phyloP scores from a whole-genome alignment of 75 land plant genomes.

The Sequoiadendron giganteum region DNA sequence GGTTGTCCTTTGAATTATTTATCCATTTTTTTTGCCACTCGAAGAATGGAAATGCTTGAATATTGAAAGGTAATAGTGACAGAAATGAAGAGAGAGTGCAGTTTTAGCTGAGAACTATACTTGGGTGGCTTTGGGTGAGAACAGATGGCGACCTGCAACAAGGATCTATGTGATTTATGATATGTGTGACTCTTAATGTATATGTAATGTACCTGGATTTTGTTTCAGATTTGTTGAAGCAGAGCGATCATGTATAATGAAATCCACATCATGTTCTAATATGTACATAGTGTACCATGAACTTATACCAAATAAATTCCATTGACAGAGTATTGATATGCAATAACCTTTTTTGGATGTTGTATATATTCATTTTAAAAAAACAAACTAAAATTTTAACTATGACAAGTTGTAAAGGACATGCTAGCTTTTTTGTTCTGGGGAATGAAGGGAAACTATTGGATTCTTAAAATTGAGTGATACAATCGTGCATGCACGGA shows the following conservation, averaged over 20 bases:
- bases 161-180: background rate
- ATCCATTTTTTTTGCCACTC: background rate
- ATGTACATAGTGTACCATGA: background rate
- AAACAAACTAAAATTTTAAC: too few relatives aligned
- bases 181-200: too few relatives aligned
- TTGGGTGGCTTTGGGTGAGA: background rate
- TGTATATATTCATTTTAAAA: too few relatives aligned
- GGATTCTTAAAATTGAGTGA: too few relatives aligned
- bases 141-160: background rate
- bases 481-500: too few relatives aligned
- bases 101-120: background rate
- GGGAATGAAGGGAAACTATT: too few relatives aligned
- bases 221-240: background rate
- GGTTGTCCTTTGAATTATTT: background rate
- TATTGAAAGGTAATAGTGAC: background rate
- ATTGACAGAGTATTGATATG: too few relatives aligned
- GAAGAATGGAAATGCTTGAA: background rate
- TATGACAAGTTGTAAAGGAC: too few relatives aligned
- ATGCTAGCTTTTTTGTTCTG: too few relatives aligned
- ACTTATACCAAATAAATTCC: too few relatives aligned
- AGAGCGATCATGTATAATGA: background rate
- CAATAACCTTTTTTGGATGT: too few relatives aligned
- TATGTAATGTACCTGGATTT: background rate
- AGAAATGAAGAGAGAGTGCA: background rate
- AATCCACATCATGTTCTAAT: background rate